Percentiles rank a stretch among this genome's conserved stretches.
phyloP scores from a whole-genome alignment of 495 filamentous ascomycete genomes.

The Aspergillus cavernicola region DNA sequence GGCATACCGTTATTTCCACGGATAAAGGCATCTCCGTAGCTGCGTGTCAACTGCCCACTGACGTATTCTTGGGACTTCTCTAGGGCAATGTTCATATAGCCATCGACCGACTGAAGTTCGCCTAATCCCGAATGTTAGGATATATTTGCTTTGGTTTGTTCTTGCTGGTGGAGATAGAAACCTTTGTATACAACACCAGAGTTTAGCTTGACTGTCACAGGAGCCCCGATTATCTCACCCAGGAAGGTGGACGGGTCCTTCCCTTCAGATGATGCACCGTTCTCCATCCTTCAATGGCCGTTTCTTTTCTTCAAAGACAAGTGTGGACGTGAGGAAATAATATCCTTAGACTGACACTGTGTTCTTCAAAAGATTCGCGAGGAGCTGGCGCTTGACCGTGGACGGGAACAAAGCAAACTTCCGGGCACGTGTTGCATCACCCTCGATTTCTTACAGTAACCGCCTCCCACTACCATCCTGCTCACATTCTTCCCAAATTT shows the following conservation, averaged over 20 bases:
- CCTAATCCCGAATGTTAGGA: conserved; percentile 45
- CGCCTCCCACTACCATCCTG: no score
- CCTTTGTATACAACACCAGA: conserved; percentile 95
- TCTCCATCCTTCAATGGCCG: conserved; percentile 59
- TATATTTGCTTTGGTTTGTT: not conserved
- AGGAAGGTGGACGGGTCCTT: conserved; percentile 90
- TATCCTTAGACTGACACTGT: not conserved
- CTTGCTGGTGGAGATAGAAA: conserved; percentile 30
- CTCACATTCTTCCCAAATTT: no score
- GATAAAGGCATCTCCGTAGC: conserved; percentile 93
- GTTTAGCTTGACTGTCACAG: conserved; percentile 93
- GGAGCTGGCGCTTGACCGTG: not conserved
- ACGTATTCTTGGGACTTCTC: conserved; percentile 92
- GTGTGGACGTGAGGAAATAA: not conserved
- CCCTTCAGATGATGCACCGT: conserved; percentile 61
- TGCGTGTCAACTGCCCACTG: conserved; percentile 72
- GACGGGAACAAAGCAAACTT: not conserved
- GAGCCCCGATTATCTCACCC: conserved; percentile 84
- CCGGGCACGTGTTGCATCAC: not conserved
- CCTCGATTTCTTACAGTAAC: no score
- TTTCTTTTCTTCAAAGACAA: conserved; percentile 3
- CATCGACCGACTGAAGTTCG: conserved; percentile 93
- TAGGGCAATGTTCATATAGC: conserved; percentile 98
- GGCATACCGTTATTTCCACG: conserved; percentile 87
- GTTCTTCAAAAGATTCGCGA: not conserved